Conservation (phyloP, 2,329 filamentous ascomycete species). For the Pyrenochaeta sp. region DNA sequence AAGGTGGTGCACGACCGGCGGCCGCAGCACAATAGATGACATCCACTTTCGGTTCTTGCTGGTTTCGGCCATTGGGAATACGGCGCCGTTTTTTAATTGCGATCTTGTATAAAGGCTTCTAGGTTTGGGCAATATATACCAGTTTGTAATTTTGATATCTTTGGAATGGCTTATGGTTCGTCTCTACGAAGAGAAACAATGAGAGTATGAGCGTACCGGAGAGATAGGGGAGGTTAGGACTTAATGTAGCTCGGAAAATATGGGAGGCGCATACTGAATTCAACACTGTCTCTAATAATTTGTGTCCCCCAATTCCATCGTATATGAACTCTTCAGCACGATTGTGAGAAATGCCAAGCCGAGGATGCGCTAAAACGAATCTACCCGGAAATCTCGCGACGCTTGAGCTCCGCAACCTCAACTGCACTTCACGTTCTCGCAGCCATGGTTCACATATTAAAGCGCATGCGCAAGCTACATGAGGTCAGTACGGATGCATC, state of each 20-base stretch:
- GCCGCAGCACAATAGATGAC: slow-evolving; percentile 5
- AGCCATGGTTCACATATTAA: slow-evolving; percentile 65
- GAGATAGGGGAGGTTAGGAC: neutral
- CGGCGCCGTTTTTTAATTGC: neutral
- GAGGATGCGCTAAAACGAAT: slow-evolving; percentile 16
- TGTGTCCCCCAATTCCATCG: neutral
- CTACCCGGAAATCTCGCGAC: slow-evolving; percentile 32
- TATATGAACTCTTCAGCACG: neutral
- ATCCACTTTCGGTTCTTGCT: neutral
- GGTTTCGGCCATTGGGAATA: neutral
- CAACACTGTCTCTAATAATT: neutral
- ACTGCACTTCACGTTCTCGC: slow-evolving; percentile 21
- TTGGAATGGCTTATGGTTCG: slow-evolving; percentile 1
- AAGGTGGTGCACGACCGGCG: slow-evolving; percentile 6
- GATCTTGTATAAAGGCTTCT: neutral
- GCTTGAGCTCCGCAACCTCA: slow-evolving; percentile 29
- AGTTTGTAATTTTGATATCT: slow-evolving; percentile 20
- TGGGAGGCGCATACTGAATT: neutral
- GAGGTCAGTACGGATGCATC: slow-evolving; percentile 62
- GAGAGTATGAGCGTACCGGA: slow-evolving; percentile 1
- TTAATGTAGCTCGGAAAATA: neutral
- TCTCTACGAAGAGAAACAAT: neutral
- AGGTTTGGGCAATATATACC: slow-evolving; percentile 12
- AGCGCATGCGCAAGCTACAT: slow-evolving; percentile 78
- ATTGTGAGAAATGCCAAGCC: slow-evolving; percentile 18